Percentiles rank a stretch among this genome's conserved stretches.
These are phyloP conservation scores for Pyracantha coccinea DNA, from an alignment of 331 rosid species.

Conservation along the genomic window DNA sequence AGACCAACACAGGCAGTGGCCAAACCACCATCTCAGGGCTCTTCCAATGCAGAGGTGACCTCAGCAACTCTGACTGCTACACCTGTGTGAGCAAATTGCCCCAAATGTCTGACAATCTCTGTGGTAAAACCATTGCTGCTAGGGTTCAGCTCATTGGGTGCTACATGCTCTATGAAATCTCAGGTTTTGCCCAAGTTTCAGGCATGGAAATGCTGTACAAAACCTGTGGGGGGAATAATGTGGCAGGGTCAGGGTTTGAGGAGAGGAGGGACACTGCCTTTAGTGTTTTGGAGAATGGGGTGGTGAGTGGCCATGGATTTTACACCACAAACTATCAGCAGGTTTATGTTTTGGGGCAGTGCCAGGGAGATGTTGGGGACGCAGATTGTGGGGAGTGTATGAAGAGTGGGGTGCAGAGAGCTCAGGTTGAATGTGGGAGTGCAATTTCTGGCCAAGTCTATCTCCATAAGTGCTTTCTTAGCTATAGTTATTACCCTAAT, in stretches of 20 bases:
- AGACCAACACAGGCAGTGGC: slow-evolving; percentile 53
- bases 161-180: slow-evolving; percentile 63
- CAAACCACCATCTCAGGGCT: slow-evolving; percentile 58
- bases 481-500: slow-evolving; percentile 76
- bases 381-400: slow-evolving; percentile 82
- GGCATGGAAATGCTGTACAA: slow-evolving; percentile 75
- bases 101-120: slow-evolving; percentile 36
- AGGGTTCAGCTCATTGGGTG: slow-evolving; percentile 83
- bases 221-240: slow-evolving; percentile 58
- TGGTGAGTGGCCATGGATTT: slow-evolving; percentile 70
- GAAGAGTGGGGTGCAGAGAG: slow-evolving; percentile 67
- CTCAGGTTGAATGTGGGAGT: slow-evolving; percentile 82
- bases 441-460: slow-evolving; percentile 81
- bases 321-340: slow-evolving; percentile 63
- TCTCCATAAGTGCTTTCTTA: slow-evolving; percentile 78
- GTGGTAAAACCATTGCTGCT: slow-evolving; percentile 74
- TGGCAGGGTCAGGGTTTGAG: slow-evolving; percentile 68
- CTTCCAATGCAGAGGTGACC: slow-evolving; percentile 91
- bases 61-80: slow-evolving; percentile 61
- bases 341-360: slow-evolving; percentile 76
- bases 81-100: slow-evolving; percentile 77
- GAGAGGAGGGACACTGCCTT: slow-evolving; percentile 82
- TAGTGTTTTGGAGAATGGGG: slow-evolving; percentile 67
- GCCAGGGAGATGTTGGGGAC: slow-evolving; percentile 90
- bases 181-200: slow-evolving; percentile 74